Evolutionary conservation across 768 basidiomycete genomes (phyloP).

Genomic region (Rhodosporidiobolus sp.): DNA sequence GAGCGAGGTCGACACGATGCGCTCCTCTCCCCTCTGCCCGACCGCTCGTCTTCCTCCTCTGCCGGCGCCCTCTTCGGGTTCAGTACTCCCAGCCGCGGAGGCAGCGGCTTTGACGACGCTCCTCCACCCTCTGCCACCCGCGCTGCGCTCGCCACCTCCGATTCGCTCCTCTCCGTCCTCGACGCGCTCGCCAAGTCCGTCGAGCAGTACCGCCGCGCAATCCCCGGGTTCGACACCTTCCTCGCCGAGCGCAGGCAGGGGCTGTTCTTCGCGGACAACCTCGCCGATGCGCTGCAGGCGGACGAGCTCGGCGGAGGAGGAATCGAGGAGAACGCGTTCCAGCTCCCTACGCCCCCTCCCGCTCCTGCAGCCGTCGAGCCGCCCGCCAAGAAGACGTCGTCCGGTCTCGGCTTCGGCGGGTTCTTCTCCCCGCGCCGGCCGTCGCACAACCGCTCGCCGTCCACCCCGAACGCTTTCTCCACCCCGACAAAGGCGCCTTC

Average conservation of each 20-base stretch:
- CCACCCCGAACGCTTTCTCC: conserved; percentile 48
- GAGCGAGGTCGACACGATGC: conserved; percentile 59
- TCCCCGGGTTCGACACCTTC: conserved; percentile 77
- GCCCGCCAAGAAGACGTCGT: conserved; percentile 36
- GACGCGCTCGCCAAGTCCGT: conserved; percentile 76
- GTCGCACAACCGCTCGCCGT: conserved; percentile 43
- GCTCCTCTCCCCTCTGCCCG: conserved; percentile 16
- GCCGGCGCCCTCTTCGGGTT: too few relatives aligned
- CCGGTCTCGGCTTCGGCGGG: conserved; percentile 60
- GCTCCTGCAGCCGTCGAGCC: conserved; percentile 43
- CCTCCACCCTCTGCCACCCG: conserved; percentile 24
- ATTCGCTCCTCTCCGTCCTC: conserved; percentile 66
- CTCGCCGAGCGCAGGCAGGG: conserved; percentile 82
- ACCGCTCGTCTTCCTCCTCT: not conserved
- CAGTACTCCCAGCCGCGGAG: too few relatives aligned
- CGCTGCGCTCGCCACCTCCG: conserved; percentile 5
- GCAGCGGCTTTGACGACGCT: not conserved
- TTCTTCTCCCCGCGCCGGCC: conserved; percentile 46
- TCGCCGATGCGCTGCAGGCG: conserved; percentile 80
- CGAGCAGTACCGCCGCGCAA: conserved; percentile 69
- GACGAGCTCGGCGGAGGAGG: conserved; percentile 50
- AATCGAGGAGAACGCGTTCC: conserved; percentile 25
- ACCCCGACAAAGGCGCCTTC: conserved; percentile 42
- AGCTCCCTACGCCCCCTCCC: conserved; percentile 5
- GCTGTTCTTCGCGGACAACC: conserved; percentile 82